Evolutionary conservation across 2,329 filamentous ascomycete genomes (phyloP), one percentile per base, ranked within the genome.

Genomic region (Tolypocladium capitatum): DNA sequence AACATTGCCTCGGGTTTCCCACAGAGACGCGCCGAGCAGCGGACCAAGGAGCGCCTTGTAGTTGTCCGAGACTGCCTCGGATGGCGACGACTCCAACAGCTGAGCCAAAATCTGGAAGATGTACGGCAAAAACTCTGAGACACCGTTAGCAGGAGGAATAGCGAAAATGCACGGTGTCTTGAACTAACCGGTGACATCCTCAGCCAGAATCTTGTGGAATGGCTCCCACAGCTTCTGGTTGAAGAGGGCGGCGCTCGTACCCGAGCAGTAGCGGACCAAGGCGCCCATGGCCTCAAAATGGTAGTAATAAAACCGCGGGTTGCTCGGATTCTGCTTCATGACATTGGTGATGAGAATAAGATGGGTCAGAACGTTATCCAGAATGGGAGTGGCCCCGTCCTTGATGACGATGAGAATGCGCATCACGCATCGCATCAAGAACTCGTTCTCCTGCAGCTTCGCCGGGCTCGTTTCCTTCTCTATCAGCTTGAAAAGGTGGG

Each of bases 391-490:
- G 14, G 91, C 80, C 28, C 81, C 85, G 43, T 95, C 90, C 62
- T 84, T 86, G 65, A 97, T 85, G 53, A 97, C 90, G 54, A 98
- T 89, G 51, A 98, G 73, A 13, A 98, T 91, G 57, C 92, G 81
- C 92, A 98, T 98, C 48, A 96, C 88, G 59, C 92, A 98, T 58
- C 89, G 86, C 90, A 98, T 97, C 60, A 98, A 66, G 64, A 97
- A 98, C 63, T 98, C 92, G 61, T 98, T 98, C 67, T 98, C 92
- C 62, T 98, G 92, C 52, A 98, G 81, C 73, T 97, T 98, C 54
- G 91, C 81, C 1, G 94, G 84, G 11, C 85, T 83, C 4, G 76
- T 74, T 57, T 95, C 84, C 61, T 85, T 87, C 61, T 94, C 86
- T 54, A 98, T 88, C 46, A 98, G 75, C 53, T 83, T 83, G 74